Evolutionary conservation across 352 stramenopile genomes (phyloP).

Genomic region (Pythium myriotylum): DNA sequence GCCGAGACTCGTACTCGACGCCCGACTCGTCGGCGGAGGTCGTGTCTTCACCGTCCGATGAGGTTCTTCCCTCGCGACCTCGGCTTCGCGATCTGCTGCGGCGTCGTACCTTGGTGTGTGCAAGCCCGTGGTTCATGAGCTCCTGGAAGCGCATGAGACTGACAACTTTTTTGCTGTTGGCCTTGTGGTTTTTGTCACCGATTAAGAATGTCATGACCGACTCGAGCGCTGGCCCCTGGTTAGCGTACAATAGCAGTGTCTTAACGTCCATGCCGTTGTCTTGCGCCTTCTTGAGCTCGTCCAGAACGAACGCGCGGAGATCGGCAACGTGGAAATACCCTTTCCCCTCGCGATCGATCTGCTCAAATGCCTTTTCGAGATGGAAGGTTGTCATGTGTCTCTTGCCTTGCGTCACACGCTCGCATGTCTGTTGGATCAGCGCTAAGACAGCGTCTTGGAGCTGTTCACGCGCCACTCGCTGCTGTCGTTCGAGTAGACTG

Average conservation of each 20-base stretch:
- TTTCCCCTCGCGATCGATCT: constrained; percentile 44
- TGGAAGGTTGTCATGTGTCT: constrained; percentile 29
- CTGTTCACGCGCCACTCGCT: constrained; percentile 20
- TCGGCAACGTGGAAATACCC: constrained; percentile 46
- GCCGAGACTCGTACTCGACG: background rate
- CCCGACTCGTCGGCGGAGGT: constrained; percentile 1
- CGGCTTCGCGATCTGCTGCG: background rate
- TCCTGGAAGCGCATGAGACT: constrained; percentile 30
- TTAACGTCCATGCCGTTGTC: constrained; percentile 6
- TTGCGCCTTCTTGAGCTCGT: background rate
- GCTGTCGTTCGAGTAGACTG: constrained; percentile 50
- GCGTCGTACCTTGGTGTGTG: background rate
- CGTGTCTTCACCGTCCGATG: constrained; percentile 3
- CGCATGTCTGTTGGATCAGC: constrained; percentile 28
- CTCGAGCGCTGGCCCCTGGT: constrained; percentile 16
- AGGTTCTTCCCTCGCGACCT: background rate
- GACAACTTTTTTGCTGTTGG: constrained; percentile 2
- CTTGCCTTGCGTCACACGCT: constrained; percentile 2
- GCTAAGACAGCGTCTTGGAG: constrained; percentile 31
- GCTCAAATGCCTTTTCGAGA: constrained; percentile 37
- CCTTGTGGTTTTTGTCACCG: background rate
- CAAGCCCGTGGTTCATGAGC: constrained; percentile 17
- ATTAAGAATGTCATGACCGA: constrained; percentile 10
- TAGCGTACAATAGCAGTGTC: constrained; percentile 7
- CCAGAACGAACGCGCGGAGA: constrained; percentile 22